Percentiles rank a stretch among this genome's conserved stretches.
phyloP scores from a whole-genome alignment of 352 stramenopile genomes.

The Phytophthora capsici region DNA sequence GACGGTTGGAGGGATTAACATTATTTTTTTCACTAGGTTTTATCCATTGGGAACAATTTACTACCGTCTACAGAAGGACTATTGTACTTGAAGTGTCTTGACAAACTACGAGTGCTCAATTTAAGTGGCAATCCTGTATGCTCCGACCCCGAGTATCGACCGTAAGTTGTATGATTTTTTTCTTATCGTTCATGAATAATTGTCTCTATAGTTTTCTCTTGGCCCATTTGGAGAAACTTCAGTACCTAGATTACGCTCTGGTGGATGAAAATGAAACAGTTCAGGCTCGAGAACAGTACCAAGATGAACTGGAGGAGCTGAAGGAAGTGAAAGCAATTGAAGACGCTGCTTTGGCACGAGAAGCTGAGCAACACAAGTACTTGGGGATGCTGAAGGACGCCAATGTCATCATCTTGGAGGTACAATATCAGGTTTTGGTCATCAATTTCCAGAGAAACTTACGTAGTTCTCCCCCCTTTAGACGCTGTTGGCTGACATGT shows the following conservation, averaged over 20 bases:
- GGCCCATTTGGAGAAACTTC: conserved; percentile 92
- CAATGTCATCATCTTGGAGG: conserved; percentile 90
- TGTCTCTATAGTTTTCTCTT: conserved; percentile 72
- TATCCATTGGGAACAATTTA: conserved; percentile 93
- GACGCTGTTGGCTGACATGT: conserved; percentile 92
- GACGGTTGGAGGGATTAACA: too few species aligned
- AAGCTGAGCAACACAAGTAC: conserved; percentile 83
- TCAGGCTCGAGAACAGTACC: conserved; percentile 91
- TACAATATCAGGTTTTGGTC: conserved; percentile 9
- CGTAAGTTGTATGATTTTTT: conserved; percentile 37
- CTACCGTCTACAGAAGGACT: conserved; percentile 78
- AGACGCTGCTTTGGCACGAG: conserved; percentile 73
- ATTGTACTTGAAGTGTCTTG: conserved; percentile 83
- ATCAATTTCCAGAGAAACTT: background rate
- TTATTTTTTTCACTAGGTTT: conserved; percentile 50
- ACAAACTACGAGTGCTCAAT: conserved; percentile 92
- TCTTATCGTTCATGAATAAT: background rate
- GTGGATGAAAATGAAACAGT: conserved; percentile 81
- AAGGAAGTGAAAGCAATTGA: conserved; percentile 89
- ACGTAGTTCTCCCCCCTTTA: conserved; percentile 19
- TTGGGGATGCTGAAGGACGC: conserved; percentile 81
- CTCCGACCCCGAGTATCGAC: conserved; percentile 90
- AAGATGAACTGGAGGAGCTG: conserved; percentile 86
- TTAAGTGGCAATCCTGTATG: conserved; percentile 94
- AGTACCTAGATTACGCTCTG: conserved; percentile 94